Conservation (phyloP, 441 rosid species). For the Adansonia rubrostipa region DNA sequence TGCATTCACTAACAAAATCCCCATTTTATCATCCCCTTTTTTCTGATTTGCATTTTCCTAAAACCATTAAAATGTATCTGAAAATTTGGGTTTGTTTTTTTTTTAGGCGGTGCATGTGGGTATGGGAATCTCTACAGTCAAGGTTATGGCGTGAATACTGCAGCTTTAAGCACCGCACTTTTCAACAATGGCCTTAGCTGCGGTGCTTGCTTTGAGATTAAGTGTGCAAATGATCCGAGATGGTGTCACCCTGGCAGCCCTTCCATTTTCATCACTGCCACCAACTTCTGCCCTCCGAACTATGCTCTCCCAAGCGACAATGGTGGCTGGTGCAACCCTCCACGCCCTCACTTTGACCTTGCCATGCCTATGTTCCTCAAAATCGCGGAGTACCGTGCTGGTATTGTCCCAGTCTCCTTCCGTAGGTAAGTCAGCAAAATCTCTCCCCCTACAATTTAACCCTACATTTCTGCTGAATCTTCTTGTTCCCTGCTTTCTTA, state of each 20-base stretch:
- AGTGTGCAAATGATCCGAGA: slow-evolving; percentile 55
- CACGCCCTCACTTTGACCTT: slow-evolving; percentile 77
- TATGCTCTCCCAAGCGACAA: slow-evolving; percentile 58
- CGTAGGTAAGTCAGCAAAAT: slow-evolving; percentile 47
- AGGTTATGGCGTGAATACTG: slow-evolving; percentile 70
- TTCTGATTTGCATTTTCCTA: background rate
- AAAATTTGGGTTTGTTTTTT: background rate
- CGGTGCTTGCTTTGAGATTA: slow-evolving; percentile 71
- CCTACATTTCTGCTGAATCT: background rate
- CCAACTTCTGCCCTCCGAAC: slow-evolving; percentile 77
- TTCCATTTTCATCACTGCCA: slow-evolving; percentile 59
- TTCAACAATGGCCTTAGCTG: slow-evolving; percentile 76
- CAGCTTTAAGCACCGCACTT: slow-evolving; percentile 69
- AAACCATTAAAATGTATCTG: background rate
- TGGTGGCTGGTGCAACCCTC: slow-evolving; percentile 87
- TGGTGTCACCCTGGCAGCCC: slow-evolving; percentile 72
- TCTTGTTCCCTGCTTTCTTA: slow-evolving; percentile 14
- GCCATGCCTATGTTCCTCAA: slow-evolving; percentile 78
- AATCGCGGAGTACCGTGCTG: slow-evolving; percentile 67
- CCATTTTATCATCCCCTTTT: too few relatives aligned
- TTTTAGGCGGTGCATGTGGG: slow-evolving; percentile 65
- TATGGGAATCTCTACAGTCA: slow-evolving; percentile 73
- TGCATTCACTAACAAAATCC: background rate
- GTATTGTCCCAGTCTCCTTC: slow-evolving; percentile 67
- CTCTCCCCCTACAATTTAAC: background rate